Conservation (phyloP, 2,329 filamentous ascomycete species). For the Pseudogymnoascus sp. region DNA sequence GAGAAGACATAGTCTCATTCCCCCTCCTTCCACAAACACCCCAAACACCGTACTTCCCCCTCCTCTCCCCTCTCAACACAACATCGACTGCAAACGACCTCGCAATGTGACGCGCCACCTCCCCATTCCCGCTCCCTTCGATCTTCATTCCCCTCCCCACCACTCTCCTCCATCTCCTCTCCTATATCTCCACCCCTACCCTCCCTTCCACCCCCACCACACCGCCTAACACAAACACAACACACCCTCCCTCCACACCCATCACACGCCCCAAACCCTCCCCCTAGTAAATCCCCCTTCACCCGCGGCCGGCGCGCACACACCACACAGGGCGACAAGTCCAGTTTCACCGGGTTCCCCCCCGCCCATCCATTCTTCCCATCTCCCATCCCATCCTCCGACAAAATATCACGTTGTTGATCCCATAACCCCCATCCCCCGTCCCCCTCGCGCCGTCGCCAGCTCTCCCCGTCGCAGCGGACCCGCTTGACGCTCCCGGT, state of each 20-base stretch:
- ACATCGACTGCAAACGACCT: constrained; percentile 58
- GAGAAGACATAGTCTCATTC: background rate
- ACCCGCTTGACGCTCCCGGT: background rate
- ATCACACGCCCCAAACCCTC: constrained; percentile 57
- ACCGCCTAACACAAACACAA: constrained; percentile 61
- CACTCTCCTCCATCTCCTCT: constrained; percentile 9
- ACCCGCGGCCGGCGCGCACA: constrained; percentile 58
- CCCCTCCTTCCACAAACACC: constrained; percentile 40
- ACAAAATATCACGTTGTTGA: background rate
- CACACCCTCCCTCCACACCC: constrained; percentile 56
- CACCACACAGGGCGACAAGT: constrained; percentile 54
- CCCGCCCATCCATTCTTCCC: background rate
- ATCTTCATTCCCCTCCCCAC: background rate
- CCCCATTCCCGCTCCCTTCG: background rate
- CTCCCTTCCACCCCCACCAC: constrained; percentile 41
- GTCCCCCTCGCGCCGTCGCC: background rate
- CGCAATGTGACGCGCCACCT: constrained; percentile 16
- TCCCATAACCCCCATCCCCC: background rate
- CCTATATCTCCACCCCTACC: background rate
- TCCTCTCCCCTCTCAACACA: constrained; percentile 57
- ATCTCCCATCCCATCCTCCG: background rate
- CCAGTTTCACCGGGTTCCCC: constrained; percentile 11
- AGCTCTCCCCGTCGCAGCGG: background rate
- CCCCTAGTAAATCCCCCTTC: constrained; percentile 48
- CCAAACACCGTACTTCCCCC: constrained; percentile 59